Evolutionary conservation across 495 filamentous ascomycete species (phyloP), one percentile per base, ranked within the genome.

Genomic region (Hyphodiscus hymeniophilus): DNA sequence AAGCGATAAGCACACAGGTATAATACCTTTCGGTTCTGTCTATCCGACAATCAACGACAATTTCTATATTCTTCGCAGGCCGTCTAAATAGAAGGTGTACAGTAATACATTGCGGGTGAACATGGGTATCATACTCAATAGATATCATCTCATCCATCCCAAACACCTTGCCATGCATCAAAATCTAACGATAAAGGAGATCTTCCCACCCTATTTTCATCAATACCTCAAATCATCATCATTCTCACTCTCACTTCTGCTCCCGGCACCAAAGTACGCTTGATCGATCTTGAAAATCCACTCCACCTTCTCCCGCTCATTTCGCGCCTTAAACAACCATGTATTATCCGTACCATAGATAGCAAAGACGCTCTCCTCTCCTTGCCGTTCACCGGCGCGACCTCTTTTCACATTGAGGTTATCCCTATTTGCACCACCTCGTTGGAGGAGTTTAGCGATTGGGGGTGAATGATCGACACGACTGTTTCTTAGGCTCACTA

Each of bases 291-390:
- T 81, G 55, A 87, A 68, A 55, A 97, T 92, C 92, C 92, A 98
- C 60, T 96, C 90, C 20, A 88, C 79, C 69, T 94, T 94, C 58
- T 95, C 88, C 12, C 79, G 69, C 67, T 95, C 90, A 47, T 77
- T 87, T 39, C 88, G 71, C 35, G 87, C 85, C 20, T 87, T 87
- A 66, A 99, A 97, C 42, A 99, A 70, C 77, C 86, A 99, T 31
- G 90, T 94, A 57, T 95, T 95, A 58, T 91, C 80, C 50, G 82
- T 82, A 31, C 87, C 91, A 60, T 95, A 97, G 38, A 99, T 78
- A 11, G 94, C 92, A 71, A 91, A 98, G 31, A 97, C 82, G 5
- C 22, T 52, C 6, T 55, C 56, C 30, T 45, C 41, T 11, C 49
- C 53, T 17, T 67, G 76, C 42, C 71, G 75, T 60, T 63, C 78